phyloP scores from a whole-genome alignment of 139 green algal genomes.

The Gonium pectorale region DNA sequence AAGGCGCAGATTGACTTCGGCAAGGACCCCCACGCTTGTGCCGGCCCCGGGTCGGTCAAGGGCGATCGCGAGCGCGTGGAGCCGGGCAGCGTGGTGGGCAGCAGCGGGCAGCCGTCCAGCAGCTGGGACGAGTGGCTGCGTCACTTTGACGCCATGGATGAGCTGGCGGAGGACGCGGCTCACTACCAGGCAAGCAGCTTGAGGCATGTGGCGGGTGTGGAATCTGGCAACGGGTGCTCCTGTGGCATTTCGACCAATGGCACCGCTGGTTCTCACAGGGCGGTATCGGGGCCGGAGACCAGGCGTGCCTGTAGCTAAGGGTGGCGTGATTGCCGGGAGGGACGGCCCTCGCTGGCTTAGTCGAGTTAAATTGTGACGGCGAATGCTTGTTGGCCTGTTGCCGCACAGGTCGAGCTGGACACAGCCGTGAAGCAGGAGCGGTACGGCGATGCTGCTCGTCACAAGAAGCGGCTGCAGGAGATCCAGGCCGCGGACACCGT shows the following conservation, averaged over 20 bases:
- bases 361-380: too few relatives aligned
- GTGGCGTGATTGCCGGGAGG: too few relatives aligned
- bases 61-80: constrained; percentile 21
- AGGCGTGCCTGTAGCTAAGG: too few relatives aligned
- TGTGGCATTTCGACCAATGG: too few relatives aligned
- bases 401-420: constrained; percentile 28
- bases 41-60: not conserved
- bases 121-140: constrained; percentile 39
- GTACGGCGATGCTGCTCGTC: constrained; percentile 41
- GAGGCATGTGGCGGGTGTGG: not conserved
- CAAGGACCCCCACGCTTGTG: not conserved
- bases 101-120: not conserved
- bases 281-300: too few relatives aligned
- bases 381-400: too few relatives aligned
- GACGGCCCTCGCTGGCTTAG: too few relatives aligned
- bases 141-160: constrained; percentile 34
- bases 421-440: constrained; percentile 51
- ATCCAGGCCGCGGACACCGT: constrained; percentile 56
- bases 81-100: not conserved
- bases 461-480: constrained; percentile 37
- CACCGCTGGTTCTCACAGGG: too few relatives aligned
- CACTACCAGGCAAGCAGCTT: constrained; percentile 30
- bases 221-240: too few relatives aligned
- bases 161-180: constrained; percentile 36
- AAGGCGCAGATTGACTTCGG: not conserved